Evolutionary conservation across 2,329 filamentous ascomycete genomes (phyloP), one percentile per base, ranked within the genome.

Genomic region (Paraphoma chrysanthemicola): DNA sequence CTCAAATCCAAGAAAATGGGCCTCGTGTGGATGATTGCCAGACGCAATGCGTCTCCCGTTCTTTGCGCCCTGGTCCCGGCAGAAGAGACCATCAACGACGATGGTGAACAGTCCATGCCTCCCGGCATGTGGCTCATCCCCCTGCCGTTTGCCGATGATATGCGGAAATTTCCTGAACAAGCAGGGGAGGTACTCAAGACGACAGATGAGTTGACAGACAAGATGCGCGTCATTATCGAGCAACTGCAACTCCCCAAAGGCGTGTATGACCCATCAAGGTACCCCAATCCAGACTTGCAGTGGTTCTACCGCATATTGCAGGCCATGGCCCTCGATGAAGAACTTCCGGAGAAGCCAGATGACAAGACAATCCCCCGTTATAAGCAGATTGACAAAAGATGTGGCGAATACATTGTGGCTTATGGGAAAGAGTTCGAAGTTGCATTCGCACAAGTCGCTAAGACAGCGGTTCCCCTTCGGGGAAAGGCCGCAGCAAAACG

Each of bases 271-370:
- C 93, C 94, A 1, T 81, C 82, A 1, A 95, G 90, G 70, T 98
- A 97, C 69, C 92, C 95, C 0, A 99, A 99, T 60, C 93, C 93
- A 71, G 86, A 91, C 8, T 82, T 99, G 23, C 95, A 99, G 78
- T 99, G 94, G 93, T 95, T 98, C 79, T 99, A 98, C 81, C 89
- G 88, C 59, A 96, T 99, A 44, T 81, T 99, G 0, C 95, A 99
- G 77, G 90, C 91, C 6, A 84, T 97, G 54, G 95, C 95, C 0
- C 82, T 99, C 0, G 93, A 97, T 36, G 95, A 99, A 73, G 93
- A 97, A 64, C 80, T 96, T 1, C 93, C 93, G 0, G 89, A 90
- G 17, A 78, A 84, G 44, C 82, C 85, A 1, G 85, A 89, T 48
- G 95, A 99, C 71, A 88, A 90, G 62, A 98, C 95, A 0, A 74